phyloP scores from a whole-genome alignment of 805 yeast species.

The Nakazawaea ambrosiae region DNA sequence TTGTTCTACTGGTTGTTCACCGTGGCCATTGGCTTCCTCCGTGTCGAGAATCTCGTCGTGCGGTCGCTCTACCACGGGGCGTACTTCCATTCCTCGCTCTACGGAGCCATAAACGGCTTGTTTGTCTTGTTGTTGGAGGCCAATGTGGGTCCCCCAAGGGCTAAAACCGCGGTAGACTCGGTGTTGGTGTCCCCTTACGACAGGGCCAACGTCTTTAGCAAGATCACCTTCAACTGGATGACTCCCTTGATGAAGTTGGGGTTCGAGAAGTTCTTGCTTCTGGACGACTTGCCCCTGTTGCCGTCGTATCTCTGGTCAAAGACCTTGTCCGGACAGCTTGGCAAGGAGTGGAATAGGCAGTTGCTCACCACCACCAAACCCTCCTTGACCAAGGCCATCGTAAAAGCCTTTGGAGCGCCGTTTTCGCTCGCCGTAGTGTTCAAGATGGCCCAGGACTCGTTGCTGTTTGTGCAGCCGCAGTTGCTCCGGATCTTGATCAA shows the following conservation, averaged over 20 bases:
- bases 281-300: slow-evolving; percentile 68
- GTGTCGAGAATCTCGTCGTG: slow-evolving; percentile 32
- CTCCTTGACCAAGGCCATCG: slow-evolving; percentile 37
- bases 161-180: slow-evolving; percentile 7
- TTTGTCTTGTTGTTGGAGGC: slow-evolving; percentile 38
- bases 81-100: slow-evolving; percentile 21
- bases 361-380: slow-evolving; percentile 26
- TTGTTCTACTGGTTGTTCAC: slow-evolving; percentile 41
- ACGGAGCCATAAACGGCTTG: slow-evolving; percentile 31
- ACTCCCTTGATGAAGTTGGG: slow-evolving; percentile 50
- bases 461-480: slow-evolving; percentile 87
- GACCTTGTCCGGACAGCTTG: slow-evolving; percentile 41
- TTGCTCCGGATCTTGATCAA: slow-evolving; percentile 58
- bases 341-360: slow-evolving; percentile 56
- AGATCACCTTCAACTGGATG: slow-evolving; percentile 54
- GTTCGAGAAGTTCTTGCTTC: slow-evolving; percentile 34
- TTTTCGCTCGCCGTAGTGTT: slow-evolving; percentile 65
- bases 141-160: slow-evolving; percentile 25
- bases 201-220: slow-evolving; percentile 42
- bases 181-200: slow-evolving; percentile 36
- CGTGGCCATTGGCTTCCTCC: slow-evolving; percentile 38
- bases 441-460: slow-evolving; percentile 67
- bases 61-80: slow-evolving; percentile 22
- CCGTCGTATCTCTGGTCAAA: slow-evolving; percentile 61
- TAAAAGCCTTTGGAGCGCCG: slow-evolving; percentile 68